Evolutionary conservation across 2,329 filamentous ascomycete genomes (phyloP).

Genomic region (Aspergillus texensis): DNA sequence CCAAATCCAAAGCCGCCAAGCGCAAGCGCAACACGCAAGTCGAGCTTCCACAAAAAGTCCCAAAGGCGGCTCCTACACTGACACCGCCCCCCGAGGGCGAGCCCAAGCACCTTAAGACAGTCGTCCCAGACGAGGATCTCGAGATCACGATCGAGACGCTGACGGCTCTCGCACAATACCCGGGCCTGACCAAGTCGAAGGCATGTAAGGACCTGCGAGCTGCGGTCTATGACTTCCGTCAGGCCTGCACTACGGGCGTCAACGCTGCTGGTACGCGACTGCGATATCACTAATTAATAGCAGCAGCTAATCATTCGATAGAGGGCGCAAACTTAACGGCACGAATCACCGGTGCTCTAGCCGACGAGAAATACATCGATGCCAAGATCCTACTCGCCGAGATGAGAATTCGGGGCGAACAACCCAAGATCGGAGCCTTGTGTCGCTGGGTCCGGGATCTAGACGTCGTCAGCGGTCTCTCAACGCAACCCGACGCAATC

Average conservation of each 20-base stretch:
- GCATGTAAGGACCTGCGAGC: conserved; percentile 67
- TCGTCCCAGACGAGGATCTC: conserved; percentile 59
- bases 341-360: conserved; percentile 66
- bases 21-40: conserved; percentile 33
- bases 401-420: conserved; percentile 68
- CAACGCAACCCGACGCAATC: conserved; percentile 55
- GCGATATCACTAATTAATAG: conserved; percentile 15
- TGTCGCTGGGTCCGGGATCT: conserved; percentile 74
- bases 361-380: conserved; percentile 67
- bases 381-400: conserved; percentile 67
- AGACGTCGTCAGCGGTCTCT: conserved; percentile 68
- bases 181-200: conserved; percentile 67
- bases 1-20: conserved; percentile 34
- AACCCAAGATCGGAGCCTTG: conserved; percentile 68
- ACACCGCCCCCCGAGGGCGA: conserved; percentile 33
- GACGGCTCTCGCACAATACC: conserved; percentile 59
- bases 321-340: conserved; percentile 66
- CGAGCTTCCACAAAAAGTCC: conserved; percentile 28
- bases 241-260: conserved; percentile 68
- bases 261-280: conserved; percentile 54
- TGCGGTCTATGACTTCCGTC: conserved; percentile 69
- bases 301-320: conserved; percentile 22
- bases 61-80: conserved; percentile 22
- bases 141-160: conserved; percentile 70
- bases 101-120: conserved; percentile 29